These are phyloP conservation scores for Parietaria judaica DNA, from an alignment of 306 rosid species.

Conservation along the genomic window DNA sequence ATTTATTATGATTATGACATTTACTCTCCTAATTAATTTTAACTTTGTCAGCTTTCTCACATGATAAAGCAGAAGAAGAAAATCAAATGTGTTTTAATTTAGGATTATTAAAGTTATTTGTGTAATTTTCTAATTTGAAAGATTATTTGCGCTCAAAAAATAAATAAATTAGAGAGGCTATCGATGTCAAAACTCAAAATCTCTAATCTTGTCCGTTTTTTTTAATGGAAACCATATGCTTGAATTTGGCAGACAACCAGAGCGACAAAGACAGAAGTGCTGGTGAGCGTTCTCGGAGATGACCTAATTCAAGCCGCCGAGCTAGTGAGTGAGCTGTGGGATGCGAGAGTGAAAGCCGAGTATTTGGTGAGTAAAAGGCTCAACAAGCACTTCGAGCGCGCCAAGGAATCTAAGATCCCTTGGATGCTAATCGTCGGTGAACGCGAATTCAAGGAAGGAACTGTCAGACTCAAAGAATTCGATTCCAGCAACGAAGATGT, in stretches of 20 bases:
- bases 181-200: too few species aligned
- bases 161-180: too few species aligned
- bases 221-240: background rate
- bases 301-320: constrained; percentile 60
- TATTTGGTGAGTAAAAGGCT: constrained; percentile 51
- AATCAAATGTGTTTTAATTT: too few species aligned
- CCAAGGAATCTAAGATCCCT: constrained; percentile 67
- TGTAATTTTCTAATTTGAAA: too few species aligned
- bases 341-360: constrained; percentile 48
- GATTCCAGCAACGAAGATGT: constrained; percentile 30
- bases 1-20: too few species aligned
- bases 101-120: too few species aligned
- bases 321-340: constrained; percentile 73
- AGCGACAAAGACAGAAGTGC: constrained; percentile 73
- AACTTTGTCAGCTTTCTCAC: too few species aligned
- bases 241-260: constrained; percentile 45
- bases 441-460: constrained; percentile 54
- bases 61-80: too few species aligned
- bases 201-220: background rate
- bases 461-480: constrained; percentile 47
- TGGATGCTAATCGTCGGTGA: constrained; percentile 80
- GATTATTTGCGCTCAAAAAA: too few species aligned
- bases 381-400: constrained; percentile 65
- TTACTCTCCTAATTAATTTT: too few species aligned
- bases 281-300: constrained; percentile 70